Evolutionary conservation across 116 monocot species (phyloP), one percentile per base, ranked within the genome.

Genomic region (Trichopus zeylanicus): DNA sequence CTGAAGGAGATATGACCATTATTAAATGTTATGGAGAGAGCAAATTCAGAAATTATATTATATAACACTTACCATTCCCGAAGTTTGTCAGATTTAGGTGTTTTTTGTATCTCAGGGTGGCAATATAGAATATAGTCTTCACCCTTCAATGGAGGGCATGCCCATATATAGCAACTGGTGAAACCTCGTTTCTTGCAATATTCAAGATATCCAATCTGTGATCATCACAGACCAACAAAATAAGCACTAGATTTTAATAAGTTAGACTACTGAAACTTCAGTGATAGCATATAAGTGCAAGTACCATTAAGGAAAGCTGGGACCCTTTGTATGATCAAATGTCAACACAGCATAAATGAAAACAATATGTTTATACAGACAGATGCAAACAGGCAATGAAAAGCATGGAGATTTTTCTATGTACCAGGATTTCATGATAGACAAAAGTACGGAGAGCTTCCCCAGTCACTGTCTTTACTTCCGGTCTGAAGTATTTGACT

Each of bases 101-200:
- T 98, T 62, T 91, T 98, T 70, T 98, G 98, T 68, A 88, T 91
- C 69, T 91, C 88, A 51, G 98, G 98, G 74, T 98, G 98, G 64
- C 98, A 98, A 76, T 98, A 98, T 63, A 98, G 78, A 61, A 98
- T 98, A 73, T 98, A 98, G 38, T 98, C 98, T 80, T 98, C 91
- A 70, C 98, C 98, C 57, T 98, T 98, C 20, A 88, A 34, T 66
- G 98, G 98, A 71, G 98, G 98, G 48, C 91, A 98, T 59, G 91
- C 98, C 98, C 98, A 98, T 67, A 98, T 98, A 49, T 98, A 98
- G 70, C 98, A 98, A 67, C 98, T 98, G 12, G 85, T 85, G 67
- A 98, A 98, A 26, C 98, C 98, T 25, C 98, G 79, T 48, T 71
- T 81, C 60, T 98, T 98, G 64, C 91, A 98, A 62, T 98, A 98